These are phyloP conservation scores for Saturnispora bothae DNA, from an alignment of 805 yeast genomes.

Conservation along the genomic window DNA sequence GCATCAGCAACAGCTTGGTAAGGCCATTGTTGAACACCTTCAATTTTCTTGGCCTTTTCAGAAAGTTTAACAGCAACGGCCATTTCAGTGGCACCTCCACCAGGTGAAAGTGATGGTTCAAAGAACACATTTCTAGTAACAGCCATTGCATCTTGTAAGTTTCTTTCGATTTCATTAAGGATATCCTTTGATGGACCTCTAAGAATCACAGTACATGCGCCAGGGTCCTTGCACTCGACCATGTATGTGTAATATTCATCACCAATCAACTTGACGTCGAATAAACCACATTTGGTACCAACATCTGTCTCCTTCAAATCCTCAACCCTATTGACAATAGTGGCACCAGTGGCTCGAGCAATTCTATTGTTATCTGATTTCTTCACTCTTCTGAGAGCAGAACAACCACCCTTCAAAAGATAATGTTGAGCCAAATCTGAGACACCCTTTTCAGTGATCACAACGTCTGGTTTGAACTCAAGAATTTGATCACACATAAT, in stretches of 20 bases:
- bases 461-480: conserved; percentile 82
- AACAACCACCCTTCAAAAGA: conserved; percentile 83
- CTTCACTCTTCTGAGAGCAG: conserved; percentile 87
- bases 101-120: conserved; percentile 92
- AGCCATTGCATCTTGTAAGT: conserved; percentile 96
- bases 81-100: conserved; percentile 99
- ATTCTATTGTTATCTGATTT: conserved; percentile 95
- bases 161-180: conserved; percentile 90
- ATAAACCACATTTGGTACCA: conserved; percentile 81
- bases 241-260: conserved; percentile 92
- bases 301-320: conserved; percentile 86
- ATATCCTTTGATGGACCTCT: conserved; percentile 98
- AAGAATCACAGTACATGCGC: conserved; percentile 85
- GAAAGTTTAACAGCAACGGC: conserved; percentile 83
- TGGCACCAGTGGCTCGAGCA: conserved; percentile 95
- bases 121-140: conserved; percentile 91
- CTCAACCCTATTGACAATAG: conserved; percentile 90
- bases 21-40: conserved; percentile 97
- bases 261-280: conserved; percentile 90
- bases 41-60: conserved; percentile 83
- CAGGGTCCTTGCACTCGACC: conserved; percentile 71
- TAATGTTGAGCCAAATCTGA: conserved; percentile 97
- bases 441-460: conserved; percentile 96
- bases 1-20: conserved; percentile 98
- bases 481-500: conserved; percentile 76